These are phyloP conservation scores for Penicillium samsonianum DNA, from an alignment of 495 filamentous ascomycete species.

Conservation along the genomic window DNA sequence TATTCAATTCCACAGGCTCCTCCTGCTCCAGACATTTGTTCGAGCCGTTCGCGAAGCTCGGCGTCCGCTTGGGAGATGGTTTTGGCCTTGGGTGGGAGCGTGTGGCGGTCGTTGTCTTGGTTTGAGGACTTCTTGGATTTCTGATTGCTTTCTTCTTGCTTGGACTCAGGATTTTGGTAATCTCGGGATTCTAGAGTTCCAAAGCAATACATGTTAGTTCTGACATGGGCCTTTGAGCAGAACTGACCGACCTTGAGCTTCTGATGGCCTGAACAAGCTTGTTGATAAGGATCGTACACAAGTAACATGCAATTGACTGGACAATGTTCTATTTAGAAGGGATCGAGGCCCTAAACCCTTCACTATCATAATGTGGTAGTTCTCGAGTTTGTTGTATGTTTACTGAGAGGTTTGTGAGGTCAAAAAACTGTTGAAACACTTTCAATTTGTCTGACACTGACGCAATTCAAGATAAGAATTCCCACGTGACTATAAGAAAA, in stretches of 20 bases:
- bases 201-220: not conserved
- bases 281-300: slow-evolving; percentile 9
- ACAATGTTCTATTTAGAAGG: not conserved
- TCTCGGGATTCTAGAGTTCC: not conserved
- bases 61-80: slow-evolving; percentile 65
- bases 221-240: not conserved
- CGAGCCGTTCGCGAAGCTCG: slow-evolving; percentile 65
- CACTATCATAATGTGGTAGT: not conserved
- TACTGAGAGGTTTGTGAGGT: not conserved
- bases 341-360: not conserved
- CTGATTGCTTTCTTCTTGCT: slow-evolving; percentile 2
- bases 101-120: slow-evolving; percentile 7
- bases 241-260: slow-evolving; percentile 14
- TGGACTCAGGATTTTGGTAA: not conserved
- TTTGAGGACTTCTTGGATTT: slow-evolving; percentile 3
- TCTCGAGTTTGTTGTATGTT: not conserved
- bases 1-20: slow-evolving; percentile 77
- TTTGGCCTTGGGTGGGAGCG: slow-evolving; percentile 34
- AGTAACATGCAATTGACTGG: not conserved
- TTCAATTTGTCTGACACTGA: not conserved
- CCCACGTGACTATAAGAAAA: not conserved
- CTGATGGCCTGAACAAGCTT: slow-evolving; percentile 1
- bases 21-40: slow-evolving; percentile 70
- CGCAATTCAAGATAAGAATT: not conserved
- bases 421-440: not conserved